phyloP scores from a whole-genome alignment of 2,329 filamentous ascomycete genomes.

The Endoconidiophora laricicola region DNA sequence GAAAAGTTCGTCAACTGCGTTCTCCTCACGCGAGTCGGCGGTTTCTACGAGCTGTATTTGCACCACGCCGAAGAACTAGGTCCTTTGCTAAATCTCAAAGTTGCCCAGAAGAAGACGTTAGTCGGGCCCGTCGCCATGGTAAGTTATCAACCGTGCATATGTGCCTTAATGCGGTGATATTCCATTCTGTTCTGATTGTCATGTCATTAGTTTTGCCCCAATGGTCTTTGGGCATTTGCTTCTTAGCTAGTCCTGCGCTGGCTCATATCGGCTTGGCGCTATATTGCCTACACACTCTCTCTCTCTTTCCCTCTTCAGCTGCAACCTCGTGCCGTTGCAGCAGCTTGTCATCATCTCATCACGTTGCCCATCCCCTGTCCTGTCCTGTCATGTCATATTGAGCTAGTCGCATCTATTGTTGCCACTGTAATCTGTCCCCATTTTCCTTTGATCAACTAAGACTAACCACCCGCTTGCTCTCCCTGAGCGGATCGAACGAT shows the following conservation, averaged over 20 bases:
- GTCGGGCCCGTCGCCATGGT: conserved; percentile 76
- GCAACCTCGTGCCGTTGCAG: too few species aligned
- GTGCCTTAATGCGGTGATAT: neutral
- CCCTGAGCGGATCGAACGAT: neutral
- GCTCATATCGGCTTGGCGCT: too few species aligned
- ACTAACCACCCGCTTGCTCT: neutral
- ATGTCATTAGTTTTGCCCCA: too few species aligned
- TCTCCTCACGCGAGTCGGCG: conserved; percentile 75
- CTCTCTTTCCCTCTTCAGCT: too few species aligned
- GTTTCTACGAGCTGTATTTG: conserved; percentile 97
- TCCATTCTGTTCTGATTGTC: neutral
- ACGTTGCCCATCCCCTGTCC: too few species aligned
- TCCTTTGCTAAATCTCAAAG: conserved; percentile 73
- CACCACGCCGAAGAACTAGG: conserved; percentile 84
- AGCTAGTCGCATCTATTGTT: too few species aligned
- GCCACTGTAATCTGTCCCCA: too few species aligned
- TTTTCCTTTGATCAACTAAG: neutral
- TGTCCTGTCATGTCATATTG: too few species aligned
- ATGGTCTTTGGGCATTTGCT: too few species aligned
- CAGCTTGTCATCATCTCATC: too few species aligned
- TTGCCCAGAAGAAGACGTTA: conserved; percentile 63
- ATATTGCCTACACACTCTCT: too few species aligned
- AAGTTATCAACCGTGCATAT: conserved; percentile 16
- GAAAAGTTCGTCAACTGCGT: conserved; percentile 80
- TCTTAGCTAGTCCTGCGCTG: too few species aligned